A percentile compares a stretch with the other conserved stretches of the same genome.
Evolutionary conservation across 768 basidiomycete genomes (phyloP).

Genomic region (Tephrocybe sp.): DNA sequence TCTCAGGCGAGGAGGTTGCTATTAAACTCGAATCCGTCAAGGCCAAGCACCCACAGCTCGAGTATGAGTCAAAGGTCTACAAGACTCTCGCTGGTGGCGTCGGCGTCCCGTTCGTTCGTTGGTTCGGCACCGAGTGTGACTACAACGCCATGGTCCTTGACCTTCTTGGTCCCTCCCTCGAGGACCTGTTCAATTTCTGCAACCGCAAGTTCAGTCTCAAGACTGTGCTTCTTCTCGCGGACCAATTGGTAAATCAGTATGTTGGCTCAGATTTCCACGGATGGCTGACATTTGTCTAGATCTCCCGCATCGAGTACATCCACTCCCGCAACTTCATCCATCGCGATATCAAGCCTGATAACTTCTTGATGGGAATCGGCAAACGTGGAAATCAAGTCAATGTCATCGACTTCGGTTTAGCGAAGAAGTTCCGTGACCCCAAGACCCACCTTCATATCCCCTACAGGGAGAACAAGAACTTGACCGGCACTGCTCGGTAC

Average conservation of each 20-base stretch:
- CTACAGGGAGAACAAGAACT: conserved; percentile 99
- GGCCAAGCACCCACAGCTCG: conserved; percentile 99
- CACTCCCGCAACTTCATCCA: conserved; percentile 99
- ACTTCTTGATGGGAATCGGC: conserved; percentile 99
- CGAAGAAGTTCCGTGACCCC: conserved; percentile 99
- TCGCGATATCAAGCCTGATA: conserved; percentile 99
- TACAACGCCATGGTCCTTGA: conserved; percentile 99
- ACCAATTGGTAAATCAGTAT: conserved; percentile 75
- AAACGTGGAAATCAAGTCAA: conserved; percentile 99
- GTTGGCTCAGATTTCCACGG: too few species aligned
- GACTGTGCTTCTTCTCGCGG: conserved; percentile 93
- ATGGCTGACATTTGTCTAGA: conserved; percentile 46
- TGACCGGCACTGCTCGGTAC: conserved; percentile 98
- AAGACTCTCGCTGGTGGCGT: conserved; percentile 99
- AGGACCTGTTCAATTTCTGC: conserved; percentile 92
- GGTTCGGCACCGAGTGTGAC: conserved; percentile 94
- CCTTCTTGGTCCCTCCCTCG: conserved; percentile 87
- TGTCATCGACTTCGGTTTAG: conserved; percentile 95
- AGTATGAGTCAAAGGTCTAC: conserved; percentile 94
- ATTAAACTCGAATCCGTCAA: conserved; percentile 99
- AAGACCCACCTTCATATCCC: conserved; percentile 99
- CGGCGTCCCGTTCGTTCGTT: conserved; percentile 96
- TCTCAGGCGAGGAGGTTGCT: conserved; percentile 98
- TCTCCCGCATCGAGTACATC: conserved; percentile 98
- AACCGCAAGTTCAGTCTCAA: conserved; percentile 98